Evolutionary conservation across 1,139 yeast genomes (phyloP), one percentile per base, ranked within the genome.

Genomic region (Kodamaea sp.): DNA sequence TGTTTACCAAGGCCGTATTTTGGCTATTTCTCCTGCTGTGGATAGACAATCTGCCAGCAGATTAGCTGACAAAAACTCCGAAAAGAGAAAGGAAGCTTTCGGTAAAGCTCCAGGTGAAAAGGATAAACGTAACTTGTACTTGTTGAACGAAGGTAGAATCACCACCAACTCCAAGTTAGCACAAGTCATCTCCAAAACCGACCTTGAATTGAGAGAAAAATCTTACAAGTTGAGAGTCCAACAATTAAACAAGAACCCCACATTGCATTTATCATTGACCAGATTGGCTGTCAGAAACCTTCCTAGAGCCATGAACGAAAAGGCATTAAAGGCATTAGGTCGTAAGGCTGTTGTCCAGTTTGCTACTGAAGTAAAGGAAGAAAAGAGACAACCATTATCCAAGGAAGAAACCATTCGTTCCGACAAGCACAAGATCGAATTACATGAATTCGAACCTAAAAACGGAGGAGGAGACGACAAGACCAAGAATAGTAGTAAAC

Each of bases 331-430:
- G 57, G 95, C 95, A 2, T 70, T 92, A 37, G 97, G 95, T 25
- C 81, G 98, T 62, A 87, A 87, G 58, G 97, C 96, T 0, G 89
- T 92, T 37, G 97, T 92, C 19, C 85, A 85, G 50, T 92, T 92
- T 67, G 97, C 97, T n/a, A 85, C 79, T 22, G 97, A 90, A 55
- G 97, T 85, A 5, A 83, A 77, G 49, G 76, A 78, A 26, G 82
- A 70, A 8, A 62, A 68, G 41, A 79, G 99, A 62, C 96, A 87
- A 51, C 87, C 95, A 11, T 69, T 92, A 35, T 83, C 90, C 19
- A 87, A 87, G 59, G 99, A 94, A 62, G 99, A 92, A 65, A 64
- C 84, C 15, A 73, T 70, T 37, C 78, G 97, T 55, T 89, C 97
- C 2, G 74, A 78, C 6, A 81, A 80, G 47, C 79, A 75, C 48